Evolutionary conservation across 139 green algal genomes (phyloP).

Genomic region (Dunaliella sp.): DNA sequence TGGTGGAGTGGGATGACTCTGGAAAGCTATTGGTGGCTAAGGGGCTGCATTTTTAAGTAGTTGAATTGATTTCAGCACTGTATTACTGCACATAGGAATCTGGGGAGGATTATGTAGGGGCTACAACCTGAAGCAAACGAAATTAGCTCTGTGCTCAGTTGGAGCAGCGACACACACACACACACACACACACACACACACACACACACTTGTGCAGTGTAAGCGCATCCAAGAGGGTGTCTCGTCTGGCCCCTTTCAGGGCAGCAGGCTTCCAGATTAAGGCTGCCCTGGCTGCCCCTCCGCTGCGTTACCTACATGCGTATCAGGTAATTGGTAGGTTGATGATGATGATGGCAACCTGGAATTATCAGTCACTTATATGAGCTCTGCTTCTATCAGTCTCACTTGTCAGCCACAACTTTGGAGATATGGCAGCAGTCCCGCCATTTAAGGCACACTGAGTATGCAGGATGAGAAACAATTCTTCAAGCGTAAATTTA

Average conservation of each 20-base stretch:
- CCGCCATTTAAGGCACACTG: too few relatives aligned
- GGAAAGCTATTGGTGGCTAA: too few relatives aligned
- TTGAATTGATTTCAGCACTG: too few relatives aligned
- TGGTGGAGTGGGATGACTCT: too few relatives aligned
- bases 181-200: too few relatives aligned
- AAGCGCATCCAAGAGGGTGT: neutral
- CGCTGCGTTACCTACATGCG: neutral
- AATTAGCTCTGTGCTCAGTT: too few relatives aligned
- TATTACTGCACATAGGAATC: too few relatives aligned
- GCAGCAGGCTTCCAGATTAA: conserved; percentile 26
- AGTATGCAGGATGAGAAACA: neutral
- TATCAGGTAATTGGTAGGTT: conserved; percentile 8
- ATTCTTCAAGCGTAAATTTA: neutral
- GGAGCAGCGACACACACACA: too few relatives aligned
- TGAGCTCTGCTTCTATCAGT: neutral
- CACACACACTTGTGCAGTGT: conserved; percentile 27
- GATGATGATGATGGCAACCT: neutral
- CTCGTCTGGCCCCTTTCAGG: conserved; percentile 15
- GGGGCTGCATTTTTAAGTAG: too few relatives aligned
- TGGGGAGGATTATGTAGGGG: too few relatives aligned
- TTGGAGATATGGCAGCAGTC: too few relatives aligned
- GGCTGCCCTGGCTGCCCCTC: conserved; percentile 8
- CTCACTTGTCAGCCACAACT: neutral
- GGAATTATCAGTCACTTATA: neutral
- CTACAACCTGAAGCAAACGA: too few relatives aligned